Percentiles rank a stretch among this genome's conserved stretches.
phyloP scores from a whole-genome alignment of 331 rosid genomes.

The Quercus phellos region DNA sequence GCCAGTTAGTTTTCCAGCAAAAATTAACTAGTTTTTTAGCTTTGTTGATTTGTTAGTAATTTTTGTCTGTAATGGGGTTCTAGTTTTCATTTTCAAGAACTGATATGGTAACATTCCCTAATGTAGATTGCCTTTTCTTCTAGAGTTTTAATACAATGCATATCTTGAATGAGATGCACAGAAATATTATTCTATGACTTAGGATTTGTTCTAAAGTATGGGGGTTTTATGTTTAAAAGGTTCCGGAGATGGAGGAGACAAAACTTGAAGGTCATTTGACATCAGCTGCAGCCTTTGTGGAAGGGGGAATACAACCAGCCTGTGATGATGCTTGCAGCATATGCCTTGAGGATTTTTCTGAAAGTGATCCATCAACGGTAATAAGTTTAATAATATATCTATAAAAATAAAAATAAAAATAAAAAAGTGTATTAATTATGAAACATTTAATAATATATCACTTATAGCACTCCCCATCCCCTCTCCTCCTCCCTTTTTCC shows the following conservation, averaged over 20 bases:
- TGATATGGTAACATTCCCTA: neutral
- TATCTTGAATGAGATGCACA: neutral
- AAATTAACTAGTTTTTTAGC: neutral
- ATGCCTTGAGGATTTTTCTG: slow-evolving; percentile 81
- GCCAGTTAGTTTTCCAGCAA: neutral
- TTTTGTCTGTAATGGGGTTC: neutral
- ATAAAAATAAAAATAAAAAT: too few relatives aligned
- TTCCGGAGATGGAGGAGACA: slow-evolving; percentile 47
- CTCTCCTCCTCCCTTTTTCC: neutral
- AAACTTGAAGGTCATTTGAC: slow-evolving; percentile 47
- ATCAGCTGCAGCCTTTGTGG: slow-evolving; percentile 84
- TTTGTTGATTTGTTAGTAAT: neutral
- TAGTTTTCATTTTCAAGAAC: neutral
- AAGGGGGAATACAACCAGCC: slow-evolving; percentile 81
- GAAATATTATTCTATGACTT: neutral
- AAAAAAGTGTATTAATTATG: too few relatives aligned
- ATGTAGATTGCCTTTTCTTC: neutral
- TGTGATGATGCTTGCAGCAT: slow-evolving; percentile 86
- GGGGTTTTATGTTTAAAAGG: slow-evolving; percentile 33
- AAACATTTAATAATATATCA: neutral
- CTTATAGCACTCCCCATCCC: neutral
- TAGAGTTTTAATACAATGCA: neutral
- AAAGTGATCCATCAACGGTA: slow-evolving; percentile 79
- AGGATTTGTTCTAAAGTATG: slow-evolving; percentile 16
- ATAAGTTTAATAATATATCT: slow-evolving; percentile 2